A percentile compares a stretch with the other conserved stretches of the same genome.
phyloP scores from a whole-genome alignment of 495 filamentous ascomycete genomes.

The Gamarada debralockiae region DNA sequence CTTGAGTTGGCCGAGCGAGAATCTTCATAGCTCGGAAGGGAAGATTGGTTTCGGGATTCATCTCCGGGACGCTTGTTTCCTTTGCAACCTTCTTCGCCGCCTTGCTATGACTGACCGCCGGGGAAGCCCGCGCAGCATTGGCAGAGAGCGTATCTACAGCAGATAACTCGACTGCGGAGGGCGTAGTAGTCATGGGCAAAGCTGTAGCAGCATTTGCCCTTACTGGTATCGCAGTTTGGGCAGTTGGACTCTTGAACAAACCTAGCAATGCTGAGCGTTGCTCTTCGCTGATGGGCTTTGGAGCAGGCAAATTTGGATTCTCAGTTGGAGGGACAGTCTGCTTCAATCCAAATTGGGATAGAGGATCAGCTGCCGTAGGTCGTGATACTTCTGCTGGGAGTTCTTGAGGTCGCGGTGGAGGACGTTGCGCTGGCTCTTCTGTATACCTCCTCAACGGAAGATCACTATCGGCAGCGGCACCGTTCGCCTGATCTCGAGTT shows the following conservation, averaged over 20 bases:
- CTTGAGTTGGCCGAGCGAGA: slow-evolving; percentile 12
- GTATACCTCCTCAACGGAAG: slow-evolving; percentile 10
- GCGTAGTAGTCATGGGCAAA: slow-evolving; percentile 17
- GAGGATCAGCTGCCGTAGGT: background rate
- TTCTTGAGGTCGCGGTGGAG: slow-evolving; percentile 16
- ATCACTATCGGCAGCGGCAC: background rate
- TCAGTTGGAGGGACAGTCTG: slow-evolving; percentile 14
- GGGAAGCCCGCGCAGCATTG: slow-evolving; percentile 15
- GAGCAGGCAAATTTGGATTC: slow-evolving; percentile 2
- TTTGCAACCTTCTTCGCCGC: background rate
- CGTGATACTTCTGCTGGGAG: slow-evolving; percentile 17
- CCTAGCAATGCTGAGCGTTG: slow-evolving; percentile 42
- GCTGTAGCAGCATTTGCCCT: slow-evolving; percentile 13
- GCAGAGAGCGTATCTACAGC: slow-evolving; percentile 21
- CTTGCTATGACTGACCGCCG: slow-evolving; percentile 4
- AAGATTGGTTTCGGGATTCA: slow-evolving; percentile 22
- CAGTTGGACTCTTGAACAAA: slow-evolving; percentile 41
- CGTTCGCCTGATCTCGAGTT: slow-evolving; percentile 16
- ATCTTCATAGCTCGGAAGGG: slow-evolving; percentile 18
- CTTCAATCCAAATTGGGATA: background rate
- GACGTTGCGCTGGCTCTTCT: slow-evolving; percentile 3
- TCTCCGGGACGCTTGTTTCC: slow-evolving; percentile 14
- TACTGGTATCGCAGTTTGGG: slow-evolving; percentile 15
- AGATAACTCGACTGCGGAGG: slow-evolving; percentile 20
- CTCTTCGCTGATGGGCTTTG: slow-evolving; percentile 35